A percentile compares a stretch with the other conserved stretches of the same genome.
Conservation (phyloP, 2,329 filamentous ascomycete species). For the Chaetomiaceae sp. region DNA sequence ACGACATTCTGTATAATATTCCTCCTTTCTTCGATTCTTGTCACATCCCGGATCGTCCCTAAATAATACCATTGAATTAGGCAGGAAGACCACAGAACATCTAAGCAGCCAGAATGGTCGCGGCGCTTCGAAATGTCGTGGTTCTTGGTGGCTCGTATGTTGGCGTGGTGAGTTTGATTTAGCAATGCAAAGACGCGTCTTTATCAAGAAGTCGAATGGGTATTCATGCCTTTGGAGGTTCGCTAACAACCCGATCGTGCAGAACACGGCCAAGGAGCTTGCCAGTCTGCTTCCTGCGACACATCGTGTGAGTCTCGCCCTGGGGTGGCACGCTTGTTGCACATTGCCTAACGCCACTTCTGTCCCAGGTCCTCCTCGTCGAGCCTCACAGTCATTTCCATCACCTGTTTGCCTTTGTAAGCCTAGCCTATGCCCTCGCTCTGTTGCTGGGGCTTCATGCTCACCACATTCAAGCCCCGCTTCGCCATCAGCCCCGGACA, state of each 20-base stretch:
- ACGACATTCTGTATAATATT: too few species aligned
- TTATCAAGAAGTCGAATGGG: too few species aligned
- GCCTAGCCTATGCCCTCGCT: too few species aligned
- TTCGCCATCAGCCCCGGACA: slow-evolving; percentile 41
- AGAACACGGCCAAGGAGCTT: slow-evolving; percentile 35
- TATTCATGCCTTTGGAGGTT: too few species aligned
- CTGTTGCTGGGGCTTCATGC: too few species aligned
- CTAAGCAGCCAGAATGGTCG: slow-evolving; percentile 1
- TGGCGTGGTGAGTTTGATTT: slow-evolving; percentile 33
- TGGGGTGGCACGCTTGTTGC: neutral
- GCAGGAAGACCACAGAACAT: neutral
- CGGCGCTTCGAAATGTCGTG: slow-evolving; percentile 36
- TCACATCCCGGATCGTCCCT: too few species aligned
- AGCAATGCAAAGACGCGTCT: too few species aligned
- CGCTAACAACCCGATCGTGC: neutral
- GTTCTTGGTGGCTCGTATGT: slow-evolving; percentile 46
- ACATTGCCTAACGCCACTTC: neutral
- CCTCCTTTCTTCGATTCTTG: too few species aligned
- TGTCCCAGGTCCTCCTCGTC: slow-evolving; percentile 36
- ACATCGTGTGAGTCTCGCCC: slow-evolving; percentile 28
- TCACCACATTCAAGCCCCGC: slow-evolving; percentile 41
- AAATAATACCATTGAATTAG: too few species aligned
- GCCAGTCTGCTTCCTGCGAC: slow-evolving; percentile 36
- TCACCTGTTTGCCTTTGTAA: slow-evolving; percentile 43
- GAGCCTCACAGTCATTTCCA: slow-evolving; percentile 49